These are phyloP conservation scores for Chrysopogon serrulatus DNA, from an alignment of 176 grass and related monocot species.

Conservation along the genomic window DNA sequence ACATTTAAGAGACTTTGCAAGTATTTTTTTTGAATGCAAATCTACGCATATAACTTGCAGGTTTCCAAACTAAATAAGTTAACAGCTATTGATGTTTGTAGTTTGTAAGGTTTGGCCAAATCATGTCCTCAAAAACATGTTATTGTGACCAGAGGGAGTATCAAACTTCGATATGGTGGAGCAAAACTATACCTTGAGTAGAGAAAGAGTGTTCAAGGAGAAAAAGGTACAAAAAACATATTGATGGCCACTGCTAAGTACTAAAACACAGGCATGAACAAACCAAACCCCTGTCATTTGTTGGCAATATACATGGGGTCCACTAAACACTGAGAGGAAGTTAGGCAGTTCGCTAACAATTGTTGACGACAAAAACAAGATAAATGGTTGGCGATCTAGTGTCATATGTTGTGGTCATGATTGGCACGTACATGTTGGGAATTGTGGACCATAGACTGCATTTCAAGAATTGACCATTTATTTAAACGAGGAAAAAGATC, in stretches of 20 bases:
- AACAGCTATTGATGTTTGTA: neutral
- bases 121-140: neutral
- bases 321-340: constrained; percentile 16
- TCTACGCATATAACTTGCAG: neutral
- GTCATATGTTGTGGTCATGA: neutral
- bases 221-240: too few relatives aligned
- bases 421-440: neutral
- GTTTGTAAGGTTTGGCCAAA: neutral
- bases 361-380: constrained; percentile 4
- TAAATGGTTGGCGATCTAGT: neutral
- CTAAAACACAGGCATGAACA: constrained; percentile 1
- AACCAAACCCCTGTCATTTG: constrained; percentile 2
- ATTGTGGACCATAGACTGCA: neutral
- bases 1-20: neutral
- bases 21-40: neutral
- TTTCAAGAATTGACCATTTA: neutral
- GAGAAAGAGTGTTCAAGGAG: neutral
- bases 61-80: neutral
- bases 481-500: neutral
- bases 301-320: neutral
- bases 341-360: neutral
- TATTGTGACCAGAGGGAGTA: neutral
- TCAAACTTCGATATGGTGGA: neutral
- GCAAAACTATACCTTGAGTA: neutral
- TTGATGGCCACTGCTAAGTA: too few relatives aligned